Evolutionary conservation across 352 stramenopile genomes (phyloP).

Genomic region (Pythium folliculosum): DNA sequence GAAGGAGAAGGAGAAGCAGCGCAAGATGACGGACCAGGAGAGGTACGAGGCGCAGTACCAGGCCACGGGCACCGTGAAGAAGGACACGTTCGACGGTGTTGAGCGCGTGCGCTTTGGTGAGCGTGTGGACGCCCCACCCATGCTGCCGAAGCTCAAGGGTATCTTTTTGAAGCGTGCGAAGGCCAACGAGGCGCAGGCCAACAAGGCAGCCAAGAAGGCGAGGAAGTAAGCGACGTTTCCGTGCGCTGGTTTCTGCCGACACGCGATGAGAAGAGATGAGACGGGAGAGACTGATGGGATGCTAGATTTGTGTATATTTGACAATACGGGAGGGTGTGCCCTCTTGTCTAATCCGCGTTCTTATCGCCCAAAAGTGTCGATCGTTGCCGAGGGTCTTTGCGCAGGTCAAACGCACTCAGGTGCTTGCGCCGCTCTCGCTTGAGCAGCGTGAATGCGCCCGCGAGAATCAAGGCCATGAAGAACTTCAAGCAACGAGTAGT

Average conservation of each 20-base stretch:
- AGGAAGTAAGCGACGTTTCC: constrained; percentile 14
- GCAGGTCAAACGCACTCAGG: constrained; percentile 76
- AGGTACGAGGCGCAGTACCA: constrained; percentile 80
- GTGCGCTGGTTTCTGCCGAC: background rate
- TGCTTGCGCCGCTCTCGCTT: constrained; percentile 70
- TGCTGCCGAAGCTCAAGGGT: constrained; percentile 79
- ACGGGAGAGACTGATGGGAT: no score
- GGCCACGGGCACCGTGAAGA: constrained; percentile 59
- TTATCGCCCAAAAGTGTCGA: constrained; percentile 44
- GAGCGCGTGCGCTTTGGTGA: constrained; percentile 76
- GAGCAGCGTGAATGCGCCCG: constrained; percentile 48
- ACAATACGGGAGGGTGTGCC: background rate
- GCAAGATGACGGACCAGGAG: constrained; percentile 82
- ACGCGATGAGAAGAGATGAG: background rate
- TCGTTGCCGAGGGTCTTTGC: constrained; percentile 67
- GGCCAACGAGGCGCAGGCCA: constrained; percentile 34
- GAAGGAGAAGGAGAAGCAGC: constrained; percentile 75
- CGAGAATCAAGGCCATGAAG: constrained; percentile 50
- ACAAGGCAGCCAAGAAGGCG: constrained; percentile 12
- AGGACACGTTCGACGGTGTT: constrained; percentile 68
- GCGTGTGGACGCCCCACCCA: constrained; percentile 76
- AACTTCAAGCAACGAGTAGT: constrained; percentile 31
- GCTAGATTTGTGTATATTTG: no score
- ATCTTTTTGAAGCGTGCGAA: constrained; percentile 83
- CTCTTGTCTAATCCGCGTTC: constrained; percentile 34